Evolutionary conservation across 768 basidiomycete genomes (phyloP), one percentile per base, ranked within the genome.

Genomic region (Hypholoma sublateritium): DNA sequence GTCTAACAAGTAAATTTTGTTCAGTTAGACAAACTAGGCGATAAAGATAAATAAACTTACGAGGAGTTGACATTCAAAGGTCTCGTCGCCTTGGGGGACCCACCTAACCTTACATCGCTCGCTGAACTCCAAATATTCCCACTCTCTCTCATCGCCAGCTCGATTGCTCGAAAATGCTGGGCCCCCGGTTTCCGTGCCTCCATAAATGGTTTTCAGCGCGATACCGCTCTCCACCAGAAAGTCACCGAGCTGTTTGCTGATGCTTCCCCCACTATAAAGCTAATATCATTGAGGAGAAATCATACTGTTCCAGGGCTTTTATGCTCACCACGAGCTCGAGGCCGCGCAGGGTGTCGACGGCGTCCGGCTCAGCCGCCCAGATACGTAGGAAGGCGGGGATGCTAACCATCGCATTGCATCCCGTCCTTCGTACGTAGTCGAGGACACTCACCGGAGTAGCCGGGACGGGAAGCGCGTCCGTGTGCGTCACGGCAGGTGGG

Each of bases 21-120:
- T 41, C 13, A 50, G 21, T 3, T 7, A 8, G 4, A 39, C 12
- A 19, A 3, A 49, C 43, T 13, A 21, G 17, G 16, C 16, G 0
- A 24, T 37, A 4, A 24, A 45, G 24, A 12, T 50, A 28, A 41
- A 39, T 22, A 8, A n/a, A 53, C 65, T 11, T 47, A 78, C 77
- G 63, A 77, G 51, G 12, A 75, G 50, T 19, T 76, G 75, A 25
- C 67, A 72, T 45, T 78, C 77, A 32, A 62, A 76, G 0, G 69
- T 74, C 1, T 67, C 71, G 25, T 77, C 74, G 0, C 62, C 72
- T 42, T 74, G 74, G 0, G 69, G 53, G 0, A 63, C 63, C 75
- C 77, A 77, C 14, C 72, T 55, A 2, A 73, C 52, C 1, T 61
- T 61, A 11, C 61, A 55, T 5, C 59, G 56, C 0, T 71, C 64